These are phyloP conservation scores for Mycocentrospora acerina DNA, from an alignment of 2,329 filamentous ascomycete species.

Conservation along the genomic window DNA sequence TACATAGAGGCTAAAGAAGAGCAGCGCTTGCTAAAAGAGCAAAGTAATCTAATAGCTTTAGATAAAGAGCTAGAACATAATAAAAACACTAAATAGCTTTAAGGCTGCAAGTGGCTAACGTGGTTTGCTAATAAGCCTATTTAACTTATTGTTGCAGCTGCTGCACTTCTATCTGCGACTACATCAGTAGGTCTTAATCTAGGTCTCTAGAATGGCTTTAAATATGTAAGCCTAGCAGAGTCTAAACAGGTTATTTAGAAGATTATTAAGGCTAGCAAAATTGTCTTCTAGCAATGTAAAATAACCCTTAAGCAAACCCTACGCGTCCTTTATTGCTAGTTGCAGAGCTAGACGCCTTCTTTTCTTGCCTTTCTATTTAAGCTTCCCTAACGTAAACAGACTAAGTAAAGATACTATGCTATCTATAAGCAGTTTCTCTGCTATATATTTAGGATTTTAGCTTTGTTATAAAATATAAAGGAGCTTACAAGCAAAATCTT, in stretches of 20 bases:
- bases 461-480: conserved; percentile 7
- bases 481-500: conserved; percentile 6
- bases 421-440: conserved; percentile 7
- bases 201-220: conserved; percentile 5
- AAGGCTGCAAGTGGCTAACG: conserved; percentile 7
- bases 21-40: conserved; percentile 4
- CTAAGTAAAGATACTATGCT: conserved; percentile 6
- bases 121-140: conserved; percentile 10
- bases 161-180: background rate
- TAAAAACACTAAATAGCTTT: conserved; percentile 9
- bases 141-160: conserved; percentile 6
- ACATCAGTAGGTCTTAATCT: conserved; percentile 4
- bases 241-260: conserved; percentile 8
- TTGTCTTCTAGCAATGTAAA: conserved; percentile 7
- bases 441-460: conserved; percentile 7
- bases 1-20: conserved; percentile 9
- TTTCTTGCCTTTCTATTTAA: conserved; percentile 9
- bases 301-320: conserved; percentile 5
- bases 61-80: conserved; percentile 8
- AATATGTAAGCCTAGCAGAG: conserved; percentile 4
- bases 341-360: conserved; percentile 9
- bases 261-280: conserved; percentile 9
- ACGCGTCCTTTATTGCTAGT: conserved; percentile 8
- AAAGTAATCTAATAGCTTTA: conserved; percentile 2
- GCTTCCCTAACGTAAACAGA: conserved; percentile 8